phyloP scores from a whole-genome alignment of 768 basidiomycete genomes.

The Paxillus involutus region DNA sequence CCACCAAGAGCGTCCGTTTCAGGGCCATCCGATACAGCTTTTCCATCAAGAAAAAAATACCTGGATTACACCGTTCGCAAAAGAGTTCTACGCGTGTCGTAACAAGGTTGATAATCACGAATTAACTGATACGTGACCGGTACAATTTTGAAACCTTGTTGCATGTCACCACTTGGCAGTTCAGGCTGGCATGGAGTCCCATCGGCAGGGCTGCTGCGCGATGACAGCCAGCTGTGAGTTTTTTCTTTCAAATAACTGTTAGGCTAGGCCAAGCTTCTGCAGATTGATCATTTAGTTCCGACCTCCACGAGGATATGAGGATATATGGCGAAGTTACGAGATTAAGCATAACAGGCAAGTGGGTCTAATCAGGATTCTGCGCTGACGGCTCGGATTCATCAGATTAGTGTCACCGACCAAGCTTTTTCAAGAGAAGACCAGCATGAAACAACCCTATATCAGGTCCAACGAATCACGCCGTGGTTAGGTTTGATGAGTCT shows the following conservation, averaged over 20 bases:
- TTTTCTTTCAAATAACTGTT: conserved; percentile 7
- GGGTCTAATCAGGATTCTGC: conserved; percentile 4
- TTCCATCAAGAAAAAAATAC: too few relatives aligned
- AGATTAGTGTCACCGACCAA: neutral
- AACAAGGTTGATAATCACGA: conserved; percentile 13
- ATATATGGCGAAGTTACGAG: conserved; percentile 19
- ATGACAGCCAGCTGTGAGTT: conserved; percentile 18
- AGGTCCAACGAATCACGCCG: conserved; percentile 8
- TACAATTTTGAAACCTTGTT: conserved; percentile 7
- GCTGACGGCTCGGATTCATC: conserved; percentile 2
- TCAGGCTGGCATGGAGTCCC: neutral
- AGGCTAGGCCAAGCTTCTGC: conserved; percentile 4
- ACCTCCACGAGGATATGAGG: conserved; percentile 17
- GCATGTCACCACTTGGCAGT: conserved; percentile 15
- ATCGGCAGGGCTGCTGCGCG: conserved; percentile 13
- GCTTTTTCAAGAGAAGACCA: conserved; percentile 16
- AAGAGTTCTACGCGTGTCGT: conserved; percentile 6
- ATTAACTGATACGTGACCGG: conserved; percentile 1
- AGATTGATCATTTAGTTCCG: conserved; percentile 12
- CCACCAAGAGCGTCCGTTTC: too few relatives aligned
- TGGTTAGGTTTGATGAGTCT: conserved; percentile 4
- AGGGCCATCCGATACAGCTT: too few relatives aligned
- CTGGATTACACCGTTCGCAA: neutral
- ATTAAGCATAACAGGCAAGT: conserved; percentile 12
- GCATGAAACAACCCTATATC: conserved; percentile 11